Base-by-base conservation (phyloP, 306 rosid species). In the Rosa rugosa region DNA sequence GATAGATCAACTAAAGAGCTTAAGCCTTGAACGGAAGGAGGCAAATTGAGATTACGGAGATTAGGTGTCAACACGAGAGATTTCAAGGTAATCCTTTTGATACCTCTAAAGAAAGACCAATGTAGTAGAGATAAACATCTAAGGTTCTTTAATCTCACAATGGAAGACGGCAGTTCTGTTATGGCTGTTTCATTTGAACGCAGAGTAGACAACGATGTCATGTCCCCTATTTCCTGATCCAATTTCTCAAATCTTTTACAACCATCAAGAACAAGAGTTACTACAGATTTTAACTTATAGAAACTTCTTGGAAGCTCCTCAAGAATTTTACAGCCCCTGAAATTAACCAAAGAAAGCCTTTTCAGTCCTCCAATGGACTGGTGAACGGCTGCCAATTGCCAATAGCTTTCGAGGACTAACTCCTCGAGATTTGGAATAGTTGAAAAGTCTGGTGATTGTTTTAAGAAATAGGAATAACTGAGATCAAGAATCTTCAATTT, bases 141-240 rank as follows among this genome's bases (percentile, higher is more conserved):
- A 25, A 88, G 78, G 41, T 77, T 67, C 76, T 75, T 82, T 10
- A 77, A 25, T 44, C 67, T 75, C 2, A 42, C 65, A 16, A 88
- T 12, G 38, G 88, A 74, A 57, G 34, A 72, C 2, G 90, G 90
- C 0, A 84, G 67, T 45, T 49, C 11, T 16, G 18, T 73, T 53
- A 88, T 82, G 0, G 75, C 64, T 38, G 88, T 86, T 0, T 75
- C 23, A 2, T 82, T 72, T 0, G 82, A 85, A 17, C 17, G 16
- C 50, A 86, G 69, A 27, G 75, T 83, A 6, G 69, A 74, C 80
- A 89, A 36, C 44, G 89, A 89, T 62, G 40, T 57, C 86, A 89
- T 78, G 14, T 82, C 77, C 59, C 69, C 86, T 50, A 89, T 40
- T 23, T 67, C 80, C 20, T 84, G 77, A 27, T 73, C 81, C 23